Evolutionary conservation across 805 yeast genomes (phyloP).

Genomic region (Candida taoyuanica): DNA sequence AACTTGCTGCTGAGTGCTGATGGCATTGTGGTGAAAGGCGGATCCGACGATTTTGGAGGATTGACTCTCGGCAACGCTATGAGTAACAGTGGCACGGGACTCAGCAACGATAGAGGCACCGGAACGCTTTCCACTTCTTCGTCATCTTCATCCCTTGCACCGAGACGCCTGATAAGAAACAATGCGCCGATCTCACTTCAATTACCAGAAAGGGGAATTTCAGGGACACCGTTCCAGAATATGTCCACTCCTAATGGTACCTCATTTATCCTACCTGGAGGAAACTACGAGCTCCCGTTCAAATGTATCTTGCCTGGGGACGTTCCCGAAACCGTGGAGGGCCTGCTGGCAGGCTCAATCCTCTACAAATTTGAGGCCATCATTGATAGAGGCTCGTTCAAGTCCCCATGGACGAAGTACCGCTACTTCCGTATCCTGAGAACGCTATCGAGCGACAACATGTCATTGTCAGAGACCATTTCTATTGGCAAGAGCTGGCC

Average conservation of each 20-base stretch:
- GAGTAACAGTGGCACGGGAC: no score
- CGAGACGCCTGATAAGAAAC: slow-evolving; percentile 20
- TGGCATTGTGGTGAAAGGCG: slow-evolving; percentile 23
- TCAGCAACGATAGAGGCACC: no score
- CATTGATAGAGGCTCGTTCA: slow-evolving; percentile 61
- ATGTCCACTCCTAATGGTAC: slow-evolving; percentile 21
- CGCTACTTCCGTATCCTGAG: slow-evolving; percentile 73
- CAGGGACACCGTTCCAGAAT: slow-evolving; percentile 32
- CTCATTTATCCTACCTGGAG: slow-evolving; percentile 46
- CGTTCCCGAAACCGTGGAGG: slow-evolving; percentile 80
- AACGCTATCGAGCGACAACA: slow-evolving; percentile 75
- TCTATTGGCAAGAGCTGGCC: slow-evolving; percentile 93
- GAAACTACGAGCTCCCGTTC: slow-evolving; percentile 87
- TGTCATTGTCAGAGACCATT: slow-evolving; percentile 71
- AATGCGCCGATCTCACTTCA: slow-evolving; percentile 25
- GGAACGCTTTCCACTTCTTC: background rate
- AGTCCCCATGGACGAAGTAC: slow-evolving; percentile 42
- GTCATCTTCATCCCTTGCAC: slow-evolving; percentile 6
- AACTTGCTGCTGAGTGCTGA: slow-evolving; percentile 35
- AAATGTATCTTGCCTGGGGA: slow-evolving; percentile 76
- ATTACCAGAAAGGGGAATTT: slow-evolving; percentile 26
- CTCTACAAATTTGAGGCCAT: slow-evolving; percentile 68
- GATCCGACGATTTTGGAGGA: background rate
- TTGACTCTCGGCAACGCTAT: no score
- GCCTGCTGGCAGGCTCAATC: slow-evolving; percentile 72